phyloP scores from a whole-genome alignment of 371 early-diverging fungal species.

The Zychaea mexicana region DNA sequence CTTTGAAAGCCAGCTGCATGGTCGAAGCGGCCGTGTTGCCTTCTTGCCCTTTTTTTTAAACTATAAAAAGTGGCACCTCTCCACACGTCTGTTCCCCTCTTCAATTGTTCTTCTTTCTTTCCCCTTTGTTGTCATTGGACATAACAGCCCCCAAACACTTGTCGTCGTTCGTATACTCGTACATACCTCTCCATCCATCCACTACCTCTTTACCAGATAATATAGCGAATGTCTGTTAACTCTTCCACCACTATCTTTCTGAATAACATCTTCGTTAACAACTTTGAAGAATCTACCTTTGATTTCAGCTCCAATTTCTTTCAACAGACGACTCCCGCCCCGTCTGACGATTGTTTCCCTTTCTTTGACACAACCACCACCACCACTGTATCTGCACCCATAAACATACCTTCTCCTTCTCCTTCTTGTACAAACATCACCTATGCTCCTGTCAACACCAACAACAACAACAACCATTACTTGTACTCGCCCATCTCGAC shows the following conservation, averaged over 20 bases:
- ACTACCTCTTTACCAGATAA: background rate
- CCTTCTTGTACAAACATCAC: background rate
- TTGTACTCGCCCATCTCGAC: conserved; percentile 8
- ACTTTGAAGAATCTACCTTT: conserved; percentile 4
- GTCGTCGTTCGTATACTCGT: background rate
- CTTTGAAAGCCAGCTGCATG: conserved; percentile 1
- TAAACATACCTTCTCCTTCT: conserved; percentile 22
- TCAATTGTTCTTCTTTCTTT: background rate
- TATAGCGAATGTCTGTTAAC: conserved; percentile 9
- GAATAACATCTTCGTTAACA: conserved; percentile 6
- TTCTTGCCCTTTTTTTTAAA: background rate
- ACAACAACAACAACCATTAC: background rate
- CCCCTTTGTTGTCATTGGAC: no score
- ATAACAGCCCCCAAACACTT: no score
- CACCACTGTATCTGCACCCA: background rate
- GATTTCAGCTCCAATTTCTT: conserved; percentile 4
- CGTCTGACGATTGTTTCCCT: conserved; percentile 2
- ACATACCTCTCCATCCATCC: background rate
- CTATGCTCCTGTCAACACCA: background rate
- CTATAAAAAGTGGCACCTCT: background rate
- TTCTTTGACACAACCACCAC: background rate
- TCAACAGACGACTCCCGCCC: background rate
- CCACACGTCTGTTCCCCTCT: background rate
- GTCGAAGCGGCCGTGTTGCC: background rate
- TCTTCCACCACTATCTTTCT: background rate